Base-by-base conservation (phyloP, 2,329 filamentous ascomycete species). In the Kalmusia sp. region DNA sequence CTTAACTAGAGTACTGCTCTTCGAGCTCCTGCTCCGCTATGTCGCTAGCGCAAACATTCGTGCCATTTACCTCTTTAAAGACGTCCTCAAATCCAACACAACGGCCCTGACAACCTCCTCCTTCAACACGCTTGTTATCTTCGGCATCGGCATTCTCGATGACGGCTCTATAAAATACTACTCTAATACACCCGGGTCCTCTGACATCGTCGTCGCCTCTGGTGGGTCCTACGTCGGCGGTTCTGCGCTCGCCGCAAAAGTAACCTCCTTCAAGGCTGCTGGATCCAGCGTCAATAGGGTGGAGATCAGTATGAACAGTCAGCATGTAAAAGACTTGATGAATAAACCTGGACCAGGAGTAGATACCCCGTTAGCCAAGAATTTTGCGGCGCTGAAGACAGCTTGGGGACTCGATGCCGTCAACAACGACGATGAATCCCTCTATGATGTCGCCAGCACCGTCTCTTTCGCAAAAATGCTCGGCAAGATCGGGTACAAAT, bases 151-250 rank as follows among this genome's bases (percentile, higher is more conserved):
- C 17, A 70, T 80, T 46, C 62, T 77, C 27, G 68, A 59, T 9
- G 74, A 77, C 56, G 78, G 77, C 31, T 74, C 74, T 52, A 78
- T 80, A 40, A 78, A 73, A 63, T 80, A 80, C 59, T 79, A 80
- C 62, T 80, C 60, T n/a, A 63, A 63, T 48, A 63, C 60, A 5
- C 51, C 60, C 2, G 60, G 60, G 19, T 59, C 56, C 30, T 31
- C 33, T 6, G 60, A 63, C 74, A 63, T 70, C 3, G 63, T 77
- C 11, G 54, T 77, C 24, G 76, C 77, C 2, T 72, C 73, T 7
- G 62, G 67, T 27, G 75, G 77, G 17, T 61, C 75, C 27, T 84
- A 84, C 53, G 75, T 82, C 6, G 81, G 80, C 11, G 77, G 80
- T 46, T 73, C 71, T 6, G 77, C 75, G n/a, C 75, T 84, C 6